Percentiles rank a stretch among this genome's conserved stretches.
These are phyloP conservation scores for Nowakowskiella sp. DNA, from an alignment of 192 early-diverging fungal genomes.

Conservation along the genomic window DNA sequence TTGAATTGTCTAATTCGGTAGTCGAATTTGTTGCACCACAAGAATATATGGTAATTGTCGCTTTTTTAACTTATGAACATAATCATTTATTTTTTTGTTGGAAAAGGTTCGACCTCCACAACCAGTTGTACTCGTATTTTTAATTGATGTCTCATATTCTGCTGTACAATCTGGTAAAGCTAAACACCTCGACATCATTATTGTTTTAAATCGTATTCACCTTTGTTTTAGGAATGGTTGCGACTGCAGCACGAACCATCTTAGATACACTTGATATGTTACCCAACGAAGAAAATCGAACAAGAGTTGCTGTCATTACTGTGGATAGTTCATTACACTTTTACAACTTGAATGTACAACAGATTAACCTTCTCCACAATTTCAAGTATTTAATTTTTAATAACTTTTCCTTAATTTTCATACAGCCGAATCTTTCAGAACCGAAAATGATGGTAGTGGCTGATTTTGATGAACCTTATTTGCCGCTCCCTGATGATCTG, in stretches of 20 bases:
- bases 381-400: slow-evolving; percentile 2
- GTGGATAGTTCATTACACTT: slow-evolving; percentile 85
- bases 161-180: slow-evolving; percentile 67
- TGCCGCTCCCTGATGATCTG: slow-evolving; percentile 84
- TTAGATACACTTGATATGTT: slow-evolving; percentile 73
- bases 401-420: not conserved
- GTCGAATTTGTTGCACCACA: slow-evolving; percentile 94
- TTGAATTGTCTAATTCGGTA: slow-evolving; percentile 80
- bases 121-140: slow-evolving; percentile 85
- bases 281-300: slow-evolving; percentile 81
- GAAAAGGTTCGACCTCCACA: slow-evolving; percentile 80
- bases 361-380: not conserved
- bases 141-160: slow-evolving; percentile 90
- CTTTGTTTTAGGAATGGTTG: slow-evolving; percentile 57
- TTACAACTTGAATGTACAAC: slow-evolving; percentile 68
- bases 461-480: slow-evolving; percentile 81
- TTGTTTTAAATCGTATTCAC: too few relatives aligned
- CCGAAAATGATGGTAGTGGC: slow-evolving; percentile 92
- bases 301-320: slow-evolving; percentile 83
- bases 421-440: slow-evolving; percentile 50
- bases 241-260: slow-evolving; percentile 70
- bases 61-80: not conserved
- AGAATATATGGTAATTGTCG: slow-evolving; percentile 78
- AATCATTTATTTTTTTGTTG: not conserved
- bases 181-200: slow-evolving; percentile 8